Conservation (phyloP, 148 eudicot species). For the Cornus kousa region DNA sequence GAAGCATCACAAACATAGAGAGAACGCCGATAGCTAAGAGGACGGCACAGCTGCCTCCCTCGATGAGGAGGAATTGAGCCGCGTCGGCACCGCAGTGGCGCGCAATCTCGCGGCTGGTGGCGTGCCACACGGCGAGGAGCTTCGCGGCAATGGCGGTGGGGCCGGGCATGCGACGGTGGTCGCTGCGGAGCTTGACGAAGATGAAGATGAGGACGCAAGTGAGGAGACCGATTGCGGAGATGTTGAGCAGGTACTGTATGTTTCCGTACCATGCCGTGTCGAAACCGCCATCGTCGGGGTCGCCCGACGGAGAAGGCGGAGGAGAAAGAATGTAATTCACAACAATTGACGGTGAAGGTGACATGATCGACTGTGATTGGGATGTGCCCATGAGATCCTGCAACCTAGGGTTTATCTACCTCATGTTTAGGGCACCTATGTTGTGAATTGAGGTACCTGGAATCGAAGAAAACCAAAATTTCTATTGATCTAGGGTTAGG, state of each 20-base stretch:
- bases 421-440: not conserved
- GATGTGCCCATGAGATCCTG: not conserved
- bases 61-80: slow-evolving; percentile 83
- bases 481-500: not conserved
- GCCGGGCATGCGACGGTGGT: slow-evolving; percentile 83
- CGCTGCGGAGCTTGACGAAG: slow-evolving; percentile 83
- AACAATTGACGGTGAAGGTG: slow-evolving; percentile 16
- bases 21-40: slow-evolving; percentile 44
- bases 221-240: slow-evolving; percentile 76
- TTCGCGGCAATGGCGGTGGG: slow-evolving; percentile 69
- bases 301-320: slow-evolving; percentile 36
- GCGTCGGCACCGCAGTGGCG: slow-evolving; percentile 95
- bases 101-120: slow-evolving; percentile 72
- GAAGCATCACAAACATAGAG: slow-evolving; percentile 46
- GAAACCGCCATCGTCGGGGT: slow-evolving; percentile 27
- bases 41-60: slow-evolving; percentile 70
- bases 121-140: slow-evolving; percentile 96
- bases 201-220: slow-evolving; percentile 69
- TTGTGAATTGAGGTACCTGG: not conserved
- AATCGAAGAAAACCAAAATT: not conserved
- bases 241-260: slow-evolving; percentile 87
- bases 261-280: slow-evolving; percentile 80
- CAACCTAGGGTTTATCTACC: slow-evolving; percentile 3
- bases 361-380: not conserved
- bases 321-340: slow-evolving; percentile 23